Evolutionary conservation across 2,329 filamentous ascomycete species (phyloP), one percentile per base, ranked within the genome.

Genomic region (Graphilbum sp.): DNA sequence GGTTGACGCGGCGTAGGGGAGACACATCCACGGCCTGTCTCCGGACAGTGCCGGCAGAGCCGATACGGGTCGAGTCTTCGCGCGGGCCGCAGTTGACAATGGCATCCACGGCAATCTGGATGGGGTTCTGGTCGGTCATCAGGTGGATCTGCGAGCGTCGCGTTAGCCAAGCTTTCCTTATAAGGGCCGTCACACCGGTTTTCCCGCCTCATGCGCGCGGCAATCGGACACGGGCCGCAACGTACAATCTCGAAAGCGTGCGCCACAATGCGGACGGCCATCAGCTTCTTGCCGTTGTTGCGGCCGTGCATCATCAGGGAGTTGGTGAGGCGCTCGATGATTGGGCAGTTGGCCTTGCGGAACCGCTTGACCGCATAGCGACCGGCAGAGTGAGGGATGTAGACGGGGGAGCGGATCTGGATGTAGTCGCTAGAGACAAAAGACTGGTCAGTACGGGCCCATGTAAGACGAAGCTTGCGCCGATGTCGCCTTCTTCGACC

Each of bases 261-360:
- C 54, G 87, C 87, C 58, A 98, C 87, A 55, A 98, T 98, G 69
- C 90, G 86, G 66, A 96, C 88, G 62, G 90, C 92, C 87, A 93
- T 95, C 62, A 96, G 79, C 85, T 98, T 98, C 83, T 98, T 98
- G 69, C 90, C 90, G 83, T 95, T 98, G 84, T 98, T 98, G 71
- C 90, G 90, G 69, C 90, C 90, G 80, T 98, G 94, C 88, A 96
- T 96, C 92, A 98, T 98, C 64, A 98, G 80, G 45, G 90, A 96
- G 83, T 98, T 98, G 76, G 90, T 98, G 57, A 98, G 80, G 65
- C 90, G 88, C 83, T 98, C 90, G 63, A 98, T 95, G 79, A 98
- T 96, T 59, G 90, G 90, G 84, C 90, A 98, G 78, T 96, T 92
- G 64, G 92, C 90, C 81, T 98, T 98, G 75, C 90, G 84, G 85